Evolutionary conservation across 768 basidiomycete species (phyloP), one percentile per base, ranked within the genome.

Genomic region (Lentinula sp.): DNA sequence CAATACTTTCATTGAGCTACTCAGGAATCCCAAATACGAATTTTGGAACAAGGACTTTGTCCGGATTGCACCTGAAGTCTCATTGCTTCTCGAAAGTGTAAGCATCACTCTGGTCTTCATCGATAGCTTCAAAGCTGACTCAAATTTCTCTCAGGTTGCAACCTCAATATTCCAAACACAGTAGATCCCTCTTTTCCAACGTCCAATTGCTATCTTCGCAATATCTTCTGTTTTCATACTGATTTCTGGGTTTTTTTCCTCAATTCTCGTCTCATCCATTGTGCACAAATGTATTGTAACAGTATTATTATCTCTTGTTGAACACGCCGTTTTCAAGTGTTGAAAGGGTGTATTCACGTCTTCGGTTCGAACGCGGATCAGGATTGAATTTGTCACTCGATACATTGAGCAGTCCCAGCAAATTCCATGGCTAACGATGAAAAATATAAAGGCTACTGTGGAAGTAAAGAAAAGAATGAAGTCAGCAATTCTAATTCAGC

Each of bases 1-100:
- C 66, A 88, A 93, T 66, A 93, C 94, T 4, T 96, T 97, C 75
- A 94, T 96, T 67, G 93, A 96, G 74, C 76, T 97, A 64, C 86
- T 98, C 56, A 87, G 92, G 64, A 95, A 95, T 73, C 84, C 85
- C 60, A 91, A 88, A 74, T 94, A 93, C 67, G 90, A 91, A 61
- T 94, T 94, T 79, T 93, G 91, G 90, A 88, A 79, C 81, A 91
- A 90, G 71, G 86, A 88, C 63, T 94, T 93, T 69, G 83, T 92
- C 67, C 87, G 85, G 65, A 84, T 91, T 69, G 88, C 88, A 60
- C 91, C 92, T 43, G 92, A 94, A 72, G 92, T 94, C 66, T 88
- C 90, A 42, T 73, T 91, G 74, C 81, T 93, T 66, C 84, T 93
- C 68, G 89, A 92, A 77, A 88, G 86, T 77, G 91, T 93, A 74